Evolutionary conservation across 371 early-diverging fungal genomes (phyloP).

Genomic region (Mucor velutinosus): DNA sequence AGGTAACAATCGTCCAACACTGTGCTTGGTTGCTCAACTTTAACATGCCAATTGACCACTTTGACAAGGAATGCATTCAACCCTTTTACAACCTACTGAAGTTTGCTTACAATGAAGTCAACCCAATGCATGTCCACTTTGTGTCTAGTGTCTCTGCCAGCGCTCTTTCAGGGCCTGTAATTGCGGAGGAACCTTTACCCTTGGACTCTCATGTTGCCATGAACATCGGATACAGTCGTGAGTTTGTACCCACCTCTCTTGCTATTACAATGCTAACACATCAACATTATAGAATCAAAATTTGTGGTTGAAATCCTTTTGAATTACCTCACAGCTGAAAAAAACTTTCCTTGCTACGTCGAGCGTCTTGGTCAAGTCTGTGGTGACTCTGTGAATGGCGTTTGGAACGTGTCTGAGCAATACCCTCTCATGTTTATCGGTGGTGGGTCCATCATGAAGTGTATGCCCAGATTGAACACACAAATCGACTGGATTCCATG

Average conservation of each 20-base stretch:
- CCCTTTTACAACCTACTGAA: constrained; percentile 39
- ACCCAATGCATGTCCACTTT: constrained; percentile 42
- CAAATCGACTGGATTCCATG: constrained; percentile 47
- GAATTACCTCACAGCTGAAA: constrained; percentile 26
- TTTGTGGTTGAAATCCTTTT: constrained; percentile 42
- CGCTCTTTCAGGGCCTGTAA: background rate
- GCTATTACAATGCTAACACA: no score
- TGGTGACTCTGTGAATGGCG: no score
- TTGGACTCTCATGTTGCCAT: constrained; percentile 33
- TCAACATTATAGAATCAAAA: constrained; percentile 14
- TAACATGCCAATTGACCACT: constrained; percentile 32
- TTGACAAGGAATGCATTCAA: constrained; percentile 35
- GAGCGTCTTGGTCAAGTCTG: constrained; percentile 49
- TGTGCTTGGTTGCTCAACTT: constrained; percentile 44
- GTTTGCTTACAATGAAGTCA: constrained; percentile 32
- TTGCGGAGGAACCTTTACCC: constrained; percentile 32
- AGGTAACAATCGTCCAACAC: constrained; percentile 38
- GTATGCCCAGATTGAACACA: constrained; percentile 27
- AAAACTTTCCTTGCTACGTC: constrained; percentile 37
- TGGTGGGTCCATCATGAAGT: constrained; percentile 32
- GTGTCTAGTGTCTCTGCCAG: constrained; percentile 39
- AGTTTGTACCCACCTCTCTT: no score
- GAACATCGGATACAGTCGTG: no score
- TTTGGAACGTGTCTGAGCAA: constrained; percentile 50
- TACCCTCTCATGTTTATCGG: constrained; percentile 43